Evolutionary conservation across 148 eudicot species (phyloP), one percentile per base, ranked within the genome.

Genomic region (Camellia sinensis): DNA sequence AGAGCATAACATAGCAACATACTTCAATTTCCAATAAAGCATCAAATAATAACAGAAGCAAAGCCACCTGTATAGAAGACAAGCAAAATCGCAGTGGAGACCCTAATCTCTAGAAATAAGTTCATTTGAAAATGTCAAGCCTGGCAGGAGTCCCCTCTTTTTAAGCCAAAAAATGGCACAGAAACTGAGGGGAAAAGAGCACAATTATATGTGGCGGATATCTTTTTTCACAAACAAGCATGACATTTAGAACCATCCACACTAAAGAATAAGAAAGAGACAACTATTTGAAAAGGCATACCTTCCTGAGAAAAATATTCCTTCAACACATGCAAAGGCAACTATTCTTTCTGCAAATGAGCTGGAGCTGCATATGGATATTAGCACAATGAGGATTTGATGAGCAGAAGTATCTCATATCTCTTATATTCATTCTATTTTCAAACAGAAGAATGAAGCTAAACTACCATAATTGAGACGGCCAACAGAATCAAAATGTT

Each of bases 271-370:
- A 48, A 4, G 63, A 62, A 73, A 22, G 70, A 17, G 71, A 63
- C 17, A 1, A 37, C 48, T 6, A 59, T 15, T 37, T 45, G 45
- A 82, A 15, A 78, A 54, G 71, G 48, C 48, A 41, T 83, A 92
- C 97, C 94, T 93, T 69, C 97, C 97, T n/a, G 95, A 93, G 81
- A 93, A 93, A 81, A 93, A 93, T 60, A 93, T 92, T 71, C 98
- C 96, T 84, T 94, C 98, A 40, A 94, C 80, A 77, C 98, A 94
- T 78, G 98, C 93, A 85, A 94, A 94, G 13, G 94, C 98, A 72
- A 94, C 89, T 66, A 94, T 88, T 77, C 98, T 88, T 85, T 92
- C 98, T 37, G 98, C 94, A 85, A 94, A 93, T 60, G 91, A 80
- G 46, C 82, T 84, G 67, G 94, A 84, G 82, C 97, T 92, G 90